phyloP scores from a whole-genome alignment of 371 early-diverging fungal species.

The Apophysomyces elegans region DNA sequence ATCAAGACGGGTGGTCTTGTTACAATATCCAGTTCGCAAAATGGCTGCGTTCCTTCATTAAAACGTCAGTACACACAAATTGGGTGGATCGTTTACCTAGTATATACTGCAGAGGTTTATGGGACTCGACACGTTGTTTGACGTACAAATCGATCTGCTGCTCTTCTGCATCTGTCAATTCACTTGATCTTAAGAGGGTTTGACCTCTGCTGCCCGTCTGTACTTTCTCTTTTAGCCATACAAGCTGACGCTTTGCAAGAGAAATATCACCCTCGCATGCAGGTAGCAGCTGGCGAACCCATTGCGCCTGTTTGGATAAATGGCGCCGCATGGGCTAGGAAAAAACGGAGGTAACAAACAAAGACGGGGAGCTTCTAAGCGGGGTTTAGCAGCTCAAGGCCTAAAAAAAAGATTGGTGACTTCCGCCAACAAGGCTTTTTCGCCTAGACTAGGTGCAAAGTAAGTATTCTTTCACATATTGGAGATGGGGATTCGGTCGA shows the following conservation, averaged over 20 bases:
- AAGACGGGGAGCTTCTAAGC: no score
- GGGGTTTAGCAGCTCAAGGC: no score
- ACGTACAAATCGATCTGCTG: conserved; percentile 38
- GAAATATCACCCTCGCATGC: conserved; percentile 35
- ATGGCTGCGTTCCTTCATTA: conserved; percentile 73
- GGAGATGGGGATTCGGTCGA: no score
- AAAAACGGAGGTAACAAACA: no score
- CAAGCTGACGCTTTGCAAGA: conserved; percentile 35
- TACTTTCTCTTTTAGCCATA: conserved; percentile 46
- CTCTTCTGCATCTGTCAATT: conserved; percentile 21
- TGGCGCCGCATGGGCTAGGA: conserved; percentile 14
- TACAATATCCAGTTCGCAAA: conserved; percentile 75
- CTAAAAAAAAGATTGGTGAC: no score
- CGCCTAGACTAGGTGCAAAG: no score
- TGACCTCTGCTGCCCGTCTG: neutral
- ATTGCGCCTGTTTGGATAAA: conserved; percentile 15
- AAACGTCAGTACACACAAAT: neutral
- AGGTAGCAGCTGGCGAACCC: conserved; percentile 30
- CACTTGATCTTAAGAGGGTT: neutral
- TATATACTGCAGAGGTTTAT: conserved; percentile 90
- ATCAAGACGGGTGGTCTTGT: conserved; percentile 81
- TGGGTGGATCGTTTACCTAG: conserved; percentile 45
- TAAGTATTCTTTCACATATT: no score
- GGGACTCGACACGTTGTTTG: conserved; percentile 53
- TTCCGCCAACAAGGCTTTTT: no score